Conservation (phyloP, 2,329 filamentous ascomycete species). For the Sarocladium kiliense region DNA sequence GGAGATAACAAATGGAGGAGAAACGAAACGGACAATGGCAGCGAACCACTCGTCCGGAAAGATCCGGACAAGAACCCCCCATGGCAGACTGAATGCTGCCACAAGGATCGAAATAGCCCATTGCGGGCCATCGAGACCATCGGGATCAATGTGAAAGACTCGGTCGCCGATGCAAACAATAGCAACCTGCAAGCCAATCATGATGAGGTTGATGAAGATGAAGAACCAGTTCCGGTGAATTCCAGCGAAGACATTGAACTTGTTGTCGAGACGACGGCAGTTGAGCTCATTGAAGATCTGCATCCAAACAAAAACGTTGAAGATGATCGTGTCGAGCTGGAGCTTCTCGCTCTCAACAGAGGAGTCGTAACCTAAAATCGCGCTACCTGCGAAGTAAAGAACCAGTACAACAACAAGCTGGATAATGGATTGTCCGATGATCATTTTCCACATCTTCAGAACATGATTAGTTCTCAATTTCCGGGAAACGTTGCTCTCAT, state of each 20-base stretch:
- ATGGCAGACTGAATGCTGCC: slow-evolving; percentile 42
- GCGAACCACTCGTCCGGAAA: slow-evolving; percentile 42
- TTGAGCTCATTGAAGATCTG: slow-evolving; percentile 69
- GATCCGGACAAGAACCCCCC: slow-evolving; percentile 41
- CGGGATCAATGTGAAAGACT: slow-evolving; percentile 44
- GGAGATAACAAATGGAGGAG: slow-evolving; percentile 21
- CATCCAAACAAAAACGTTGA: slow-evolving; percentile 69
- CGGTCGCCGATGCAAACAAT: slow-evolving; percentile 52
- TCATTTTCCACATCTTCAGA: slow-evolving; percentile 58
- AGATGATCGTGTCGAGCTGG: slow-evolving; percentile 56
- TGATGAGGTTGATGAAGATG: slow-evolving; percentile 48
- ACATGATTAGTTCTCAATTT: slow-evolving; percentile 4
- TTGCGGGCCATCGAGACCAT: slow-evolving; percentile 35
- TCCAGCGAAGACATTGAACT: slow-evolving; percentile 55
- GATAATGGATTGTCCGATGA: slow-evolving; percentile 55
- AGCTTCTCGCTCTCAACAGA: slow-evolving; percentile 32
- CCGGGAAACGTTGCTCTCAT: too few species aligned
- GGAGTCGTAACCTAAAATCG: slow-evolving; percentile 46
- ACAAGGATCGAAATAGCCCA: slow-evolving; percentile 49
- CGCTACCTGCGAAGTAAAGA: slow-evolving; percentile 55
- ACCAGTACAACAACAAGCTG: slow-evolving; percentile 55
- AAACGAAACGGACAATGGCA: slow-evolving; percentile 22
- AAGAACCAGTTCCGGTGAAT: slow-evolving; percentile 52
- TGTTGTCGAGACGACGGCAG: slow-evolving; percentile 57
- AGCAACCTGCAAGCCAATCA: slow-evolving; percentile 50